Base-by-base conservation (phyloP, 305 asterid species). In the Fraxinus greggii region DNA sequence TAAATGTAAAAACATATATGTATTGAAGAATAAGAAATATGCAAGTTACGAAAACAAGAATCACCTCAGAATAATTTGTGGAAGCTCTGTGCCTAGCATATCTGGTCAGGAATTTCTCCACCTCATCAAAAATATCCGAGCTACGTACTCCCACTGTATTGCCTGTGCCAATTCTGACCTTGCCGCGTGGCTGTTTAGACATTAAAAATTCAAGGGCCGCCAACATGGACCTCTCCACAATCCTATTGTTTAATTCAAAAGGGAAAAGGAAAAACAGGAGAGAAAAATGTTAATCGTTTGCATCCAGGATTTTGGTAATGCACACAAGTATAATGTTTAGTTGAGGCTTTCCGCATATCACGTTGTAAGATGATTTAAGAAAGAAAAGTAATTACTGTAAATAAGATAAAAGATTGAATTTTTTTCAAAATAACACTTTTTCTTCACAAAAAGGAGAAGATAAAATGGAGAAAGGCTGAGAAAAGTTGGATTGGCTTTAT, bases 121-220 rank as follows among this genome's bases (percentile, higher is more conserved):
- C 84, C 82, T 95, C 99, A n/a, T 89, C 92, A 35, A 95, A 95
- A 77, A 95, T 76, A 86, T 88, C 94, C 3, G 90, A 84, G 28
- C 88, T 67, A 3, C 97, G 90, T 7, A 73, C 90, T 19, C 99
- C 97, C 0, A 81, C 94, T 6, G 97, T 87, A 78, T 94, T 92
- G 59, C 97, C 88, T 38, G 89, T 88, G 0, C 98, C 98, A 10
- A 92, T 83, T 80, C 97, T 84, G n/a, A 95, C 99, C 29, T 78
- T 89, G 5, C 93, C 96, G 0, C 99, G 92, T 1, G 96, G 96
- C 80, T 90, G 93, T 85, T 95, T 92, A 0, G 99, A 92, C 99
- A 94, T 95, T 45, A 95, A 79, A 89, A 90, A 95, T 61, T 95
- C 99, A 13, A 95, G 94, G 31, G 99, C 98, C 77, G 98, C 92